Conservation (phyloP, 2,329 filamentous ascomycete species). For the Trichophyton schoenleinii region DNA sequence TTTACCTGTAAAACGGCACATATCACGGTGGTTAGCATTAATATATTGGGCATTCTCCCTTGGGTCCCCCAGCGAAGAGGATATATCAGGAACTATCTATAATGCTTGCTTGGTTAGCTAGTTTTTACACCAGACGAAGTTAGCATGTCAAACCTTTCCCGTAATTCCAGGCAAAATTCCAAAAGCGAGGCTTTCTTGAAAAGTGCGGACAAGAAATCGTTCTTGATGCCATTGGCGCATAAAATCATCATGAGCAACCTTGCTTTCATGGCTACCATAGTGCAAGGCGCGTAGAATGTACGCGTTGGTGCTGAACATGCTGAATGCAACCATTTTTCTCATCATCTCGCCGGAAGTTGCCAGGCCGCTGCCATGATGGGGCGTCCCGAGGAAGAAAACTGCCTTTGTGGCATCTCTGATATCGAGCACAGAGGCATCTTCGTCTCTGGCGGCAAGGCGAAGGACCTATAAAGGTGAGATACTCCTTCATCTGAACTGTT, state of each 20-base stretch:
- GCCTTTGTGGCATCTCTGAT: neutral
- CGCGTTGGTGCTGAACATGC: neutral
- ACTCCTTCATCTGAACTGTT: no score
- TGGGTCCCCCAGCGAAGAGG: slow-evolving; percentile 23
- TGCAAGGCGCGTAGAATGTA: neutral
- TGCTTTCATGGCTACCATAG: neutral
- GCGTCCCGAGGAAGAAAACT: neutral
- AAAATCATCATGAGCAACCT: neutral
- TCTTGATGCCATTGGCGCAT: neutral
- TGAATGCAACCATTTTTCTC: neutral
- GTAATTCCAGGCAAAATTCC: neutral
- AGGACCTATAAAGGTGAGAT: neutral
- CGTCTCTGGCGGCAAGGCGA: neutral
- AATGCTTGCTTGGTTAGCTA: neutral
- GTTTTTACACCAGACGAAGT: neutral
- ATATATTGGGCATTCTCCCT: slow-evolving; percentile 27
- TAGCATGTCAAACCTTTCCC: neutral
- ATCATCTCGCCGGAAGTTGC: neutral
- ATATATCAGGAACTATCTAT: slow-evolving; percentile 27
- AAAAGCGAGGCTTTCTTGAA: neutral
- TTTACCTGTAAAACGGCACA: slow-evolving; percentile 24
- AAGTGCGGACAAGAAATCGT: neutral
- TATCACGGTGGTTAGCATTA: slow-evolving; percentile 24
- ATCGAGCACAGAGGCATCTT: neutral
- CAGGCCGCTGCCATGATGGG: neutral